phyloP scores from a whole-genome alignment of 2,329 filamentous ascomycete species.

The Amylocarpus encephaloides region DNA sequence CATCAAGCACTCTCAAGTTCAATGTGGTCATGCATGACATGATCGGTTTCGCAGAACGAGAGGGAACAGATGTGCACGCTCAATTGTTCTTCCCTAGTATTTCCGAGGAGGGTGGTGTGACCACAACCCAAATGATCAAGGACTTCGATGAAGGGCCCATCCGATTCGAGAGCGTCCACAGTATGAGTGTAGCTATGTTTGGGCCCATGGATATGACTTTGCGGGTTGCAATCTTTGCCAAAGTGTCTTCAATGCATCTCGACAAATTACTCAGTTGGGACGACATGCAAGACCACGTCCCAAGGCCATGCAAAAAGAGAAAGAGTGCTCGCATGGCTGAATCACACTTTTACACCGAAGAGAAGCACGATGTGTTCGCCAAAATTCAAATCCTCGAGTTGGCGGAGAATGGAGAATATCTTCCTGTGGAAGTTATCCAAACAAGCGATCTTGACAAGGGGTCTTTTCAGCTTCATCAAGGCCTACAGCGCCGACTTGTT shows the following conservation, averaged over 20 bases:
- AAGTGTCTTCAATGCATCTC: slow-evolving; percentile 86
- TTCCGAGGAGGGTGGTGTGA: slow-evolving; percentile 83
- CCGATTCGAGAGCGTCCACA: slow-evolving; percentile 95
- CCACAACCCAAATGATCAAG: slow-evolving; percentile 88
- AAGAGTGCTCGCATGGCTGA: slow-evolving; percentile 69
- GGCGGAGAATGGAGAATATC: slow-evolving; percentile 82
- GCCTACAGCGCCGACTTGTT: slow-evolving; percentile 79
- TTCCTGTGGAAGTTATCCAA: slow-evolving; percentile 88
- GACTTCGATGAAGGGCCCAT: slow-evolving; percentile 91
- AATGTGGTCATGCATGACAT: slow-evolving; percentile 98
- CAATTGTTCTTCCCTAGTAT: slow-evolving; percentile 93
- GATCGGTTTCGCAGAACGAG: slow-evolving; percentile 87
- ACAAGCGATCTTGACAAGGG: slow-evolving; percentile 77
- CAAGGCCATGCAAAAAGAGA: slow-evolving; percentile 48
- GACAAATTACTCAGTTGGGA: slow-evolving; percentile 98
- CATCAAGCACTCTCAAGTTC: slow-evolving; percentile 89
- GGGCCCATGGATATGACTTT: slow-evolving; percentile 69
- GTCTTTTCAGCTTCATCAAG: slow-evolving; percentile 91
- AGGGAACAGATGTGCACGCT: slow-evolving; percentile 91
- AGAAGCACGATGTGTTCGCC: slow-evolving; percentile 87
- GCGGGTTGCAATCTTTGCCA: slow-evolving; percentile 85
- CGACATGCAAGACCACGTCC: slow-evolving; percentile 81
- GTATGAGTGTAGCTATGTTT: slow-evolving; percentile 85
- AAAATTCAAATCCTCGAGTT: slow-evolving; percentile 86
- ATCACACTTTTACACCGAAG: slow-evolving; percentile 86